Base-by-base conservation (phyloP, 441 rosid genomes). In the Raphanus hybrid region DNA sequence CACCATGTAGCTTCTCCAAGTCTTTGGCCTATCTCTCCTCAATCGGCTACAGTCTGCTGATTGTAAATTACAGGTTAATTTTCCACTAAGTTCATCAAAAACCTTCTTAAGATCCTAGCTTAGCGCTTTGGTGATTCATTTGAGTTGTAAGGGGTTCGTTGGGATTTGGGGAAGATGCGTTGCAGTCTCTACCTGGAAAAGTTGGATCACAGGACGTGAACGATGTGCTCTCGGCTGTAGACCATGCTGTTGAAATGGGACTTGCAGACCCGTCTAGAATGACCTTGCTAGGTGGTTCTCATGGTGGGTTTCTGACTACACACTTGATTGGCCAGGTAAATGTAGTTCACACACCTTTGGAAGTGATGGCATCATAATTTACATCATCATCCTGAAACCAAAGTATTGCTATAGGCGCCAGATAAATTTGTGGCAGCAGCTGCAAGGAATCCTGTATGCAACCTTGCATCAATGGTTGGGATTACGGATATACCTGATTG, bases 141-240 rank as follows among this genome's bases (percentile, higher is more conserved):
- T 74, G 80, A 52, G 70, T 84, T 70, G 35, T 2, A 48, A 92
- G 98, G 86, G 97, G 98, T 80, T 93, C 98, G 0, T 15, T 88
- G 67, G 98, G 99, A 74, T 96, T 84, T 59, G 97, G 99, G 0
- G 97, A 96, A 86, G 99, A 95, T 73, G 98, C 99, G 75, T 85
- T 95, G 85, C 99, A 95, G 70, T 95, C 99, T 74, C 90, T 93
- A 82, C 97, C 89, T 3, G 98, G 97, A 62, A 95, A 88, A 82
- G 26, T 86, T 70, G 99, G 99, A 43, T 87, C 89, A 11, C 99
- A 91, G 98, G 99, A 92, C 63, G 61, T 62, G 50, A 43, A 43
- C 4, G 50, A 43, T 43, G 50, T 43, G n/a, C 50, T 43, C n/a
- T 43, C 50, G n/a, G 98, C 99, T 68, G 79, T 95, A 71, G 92